A percentile compares a stretch with the other conserved stretches of the same genome.
Evolutionary conservation across 768 basidiomycete species (phyloP).

Genomic region (Infundibulicybe gibba): DNA sequence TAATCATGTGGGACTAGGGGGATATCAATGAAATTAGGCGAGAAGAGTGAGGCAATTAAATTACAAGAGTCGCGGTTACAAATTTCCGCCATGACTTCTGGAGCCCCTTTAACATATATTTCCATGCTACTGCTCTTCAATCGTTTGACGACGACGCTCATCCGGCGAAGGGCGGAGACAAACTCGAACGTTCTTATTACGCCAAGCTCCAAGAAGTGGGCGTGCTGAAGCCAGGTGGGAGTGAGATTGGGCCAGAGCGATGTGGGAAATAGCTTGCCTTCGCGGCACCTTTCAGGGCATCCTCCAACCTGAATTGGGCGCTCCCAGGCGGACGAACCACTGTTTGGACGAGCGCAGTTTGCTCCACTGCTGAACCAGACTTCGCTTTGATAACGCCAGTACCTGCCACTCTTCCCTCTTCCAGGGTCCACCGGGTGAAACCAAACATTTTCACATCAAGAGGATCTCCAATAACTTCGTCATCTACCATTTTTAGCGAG

Average conservation of each 20-base stretch:
- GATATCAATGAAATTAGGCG: constrained; percentile 3
- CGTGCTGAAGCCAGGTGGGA: constrained; percentile 53
- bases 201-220: constrained; percentile 95
- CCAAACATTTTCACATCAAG: constrained; percentile 98
- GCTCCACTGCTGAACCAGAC: constrained; percentile 51
- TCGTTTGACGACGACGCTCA: constrained; percentile 97
- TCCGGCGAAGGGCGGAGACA: constrained; percentile 85
- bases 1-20: constrained; percentile 89
- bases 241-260: constrained; percentile 1
- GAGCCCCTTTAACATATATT: constrained; percentile 98
- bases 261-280: constrained; percentile 47
- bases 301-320: constrained; percentile 85
- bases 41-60: constrained; percentile 22
- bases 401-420: constrained; percentile 79
- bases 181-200: constrained; percentile 97
- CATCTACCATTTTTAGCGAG: constrained; percentile 87
- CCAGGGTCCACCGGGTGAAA: constrained; percentile 93
- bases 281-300: constrained; percentile 81
- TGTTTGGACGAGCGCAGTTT: constrained; percentile 90
- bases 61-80: constrained; percentile 89
- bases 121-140: constrained; percentile 96
- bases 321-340: constrained; percentile 97
- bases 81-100: constrained; percentile 95
- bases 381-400: constrained; percentile 69
- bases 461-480: constrained; percentile 90